Conservation (phyloP, 1,139 yeast species). For the Kodamaea alishanica region DNA sequence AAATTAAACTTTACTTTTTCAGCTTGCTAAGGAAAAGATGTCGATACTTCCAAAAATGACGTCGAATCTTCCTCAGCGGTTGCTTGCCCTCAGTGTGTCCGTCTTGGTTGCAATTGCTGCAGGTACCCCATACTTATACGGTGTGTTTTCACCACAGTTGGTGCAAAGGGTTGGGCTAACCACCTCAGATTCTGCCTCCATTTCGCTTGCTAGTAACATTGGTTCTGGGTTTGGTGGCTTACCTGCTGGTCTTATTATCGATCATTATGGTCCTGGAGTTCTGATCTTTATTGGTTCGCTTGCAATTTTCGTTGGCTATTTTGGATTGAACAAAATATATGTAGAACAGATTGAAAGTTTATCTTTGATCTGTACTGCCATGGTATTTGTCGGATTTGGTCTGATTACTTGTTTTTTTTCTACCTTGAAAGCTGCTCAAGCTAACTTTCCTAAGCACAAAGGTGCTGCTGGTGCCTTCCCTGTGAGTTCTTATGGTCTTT, state of each 20-base stretch:
- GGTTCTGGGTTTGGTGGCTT: constrained; percentile 70
- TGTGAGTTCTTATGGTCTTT: constrained; percentile 54
- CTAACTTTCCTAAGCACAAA: constrained; percentile 65
- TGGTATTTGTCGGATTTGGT: constrained; percentile 58
- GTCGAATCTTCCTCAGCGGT: constrained; percentile 12
- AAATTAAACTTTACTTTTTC: too few relatives aligned
- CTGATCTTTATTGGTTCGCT: constrained; percentile 55
- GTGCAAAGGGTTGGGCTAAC: constrained; percentile 54
- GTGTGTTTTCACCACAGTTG: constrained; percentile 70
- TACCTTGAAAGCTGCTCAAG: constrained; percentile 63
- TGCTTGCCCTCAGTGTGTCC: constrained; percentile 17
- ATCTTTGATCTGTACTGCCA: constrained; percentile 30
- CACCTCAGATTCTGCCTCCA: constrained; percentile 57
- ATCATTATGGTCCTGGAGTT: constrained; percentile 51
- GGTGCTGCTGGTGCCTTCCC: constrained; percentile 70
- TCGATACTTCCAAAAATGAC: not conserved
- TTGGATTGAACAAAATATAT: constrained; percentile 32
- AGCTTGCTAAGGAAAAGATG: too few relatives aligned
- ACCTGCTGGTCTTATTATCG: constrained; percentile 66
- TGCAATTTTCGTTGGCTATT: constrained; percentile 42
- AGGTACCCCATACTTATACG: constrained; percentile 72
- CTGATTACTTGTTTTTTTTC: constrained; percentile 63
- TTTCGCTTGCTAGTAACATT: constrained; percentile 57
- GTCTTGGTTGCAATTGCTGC: constrained; percentile 44
- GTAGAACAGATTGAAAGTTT: constrained; percentile 21